phyloP scores from a whole-genome alignment of 495 filamentous ascomycete species.

The Aspergillus ostianus region DNA sequence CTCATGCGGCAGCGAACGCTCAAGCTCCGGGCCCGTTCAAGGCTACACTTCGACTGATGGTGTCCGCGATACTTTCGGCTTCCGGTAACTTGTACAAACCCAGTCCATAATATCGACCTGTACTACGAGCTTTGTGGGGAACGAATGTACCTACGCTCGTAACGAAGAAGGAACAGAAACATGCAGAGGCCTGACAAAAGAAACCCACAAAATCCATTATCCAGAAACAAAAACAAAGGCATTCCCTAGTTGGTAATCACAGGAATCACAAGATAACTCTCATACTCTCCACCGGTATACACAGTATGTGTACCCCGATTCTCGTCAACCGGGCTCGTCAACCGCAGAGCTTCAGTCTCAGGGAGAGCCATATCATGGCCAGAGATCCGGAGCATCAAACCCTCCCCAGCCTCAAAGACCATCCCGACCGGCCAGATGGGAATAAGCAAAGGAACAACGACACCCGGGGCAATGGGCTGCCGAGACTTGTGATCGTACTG shows the following conservation, averaged over 20 bases:
- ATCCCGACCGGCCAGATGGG: conserved; percentile 23
- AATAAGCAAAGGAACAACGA: conserved; percentile 13
- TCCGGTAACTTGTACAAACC: no score
- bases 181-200: no score
- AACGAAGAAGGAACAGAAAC: no score
- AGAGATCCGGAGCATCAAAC: conserved; percentile 15
- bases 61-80: no score
- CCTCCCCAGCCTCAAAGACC: conserved; percentile 23
- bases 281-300: conserved; percentile 15
- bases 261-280: conserved; percentile 12
- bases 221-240: no score
- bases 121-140: no score
- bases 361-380: conserved; percentile 23
- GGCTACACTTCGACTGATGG: no score
- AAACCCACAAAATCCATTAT: no score
- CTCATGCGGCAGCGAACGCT: no score
- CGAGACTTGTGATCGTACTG: conserved; percentile 10
- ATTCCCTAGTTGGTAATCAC: conserved; percentile 1
- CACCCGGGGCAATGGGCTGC: conserved; percentile 8
- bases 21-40: no score
- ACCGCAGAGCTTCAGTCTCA: conserved; percentile 13
- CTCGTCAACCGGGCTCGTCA: conserved; percentile 13
- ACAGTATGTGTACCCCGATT: conserved; percentile 17
- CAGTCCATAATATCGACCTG: no score
- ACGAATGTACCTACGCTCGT: no score